phyloP scores from a whole-genome alignment of 2,329 filamentous ascomycete genomes.

The Teratosphaeria viscida region DNA sequence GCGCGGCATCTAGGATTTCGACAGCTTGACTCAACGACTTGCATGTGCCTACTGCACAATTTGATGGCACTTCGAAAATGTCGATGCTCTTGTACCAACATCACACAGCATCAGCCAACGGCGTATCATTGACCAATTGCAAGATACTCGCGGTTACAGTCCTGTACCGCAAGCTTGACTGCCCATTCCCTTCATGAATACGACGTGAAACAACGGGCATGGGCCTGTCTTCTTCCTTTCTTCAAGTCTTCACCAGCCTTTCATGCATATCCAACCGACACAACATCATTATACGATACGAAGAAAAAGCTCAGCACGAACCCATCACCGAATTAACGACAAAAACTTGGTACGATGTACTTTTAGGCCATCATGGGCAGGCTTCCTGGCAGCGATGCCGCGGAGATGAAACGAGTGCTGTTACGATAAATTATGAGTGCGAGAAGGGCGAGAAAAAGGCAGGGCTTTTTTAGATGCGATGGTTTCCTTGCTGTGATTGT shows the following conservation, averaged over 20 bases:
- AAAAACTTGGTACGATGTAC: background rate
- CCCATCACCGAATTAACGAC: background rate
- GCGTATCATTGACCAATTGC: background rate
- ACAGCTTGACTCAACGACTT: background rate
- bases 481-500: background rate
- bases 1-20: background rate
- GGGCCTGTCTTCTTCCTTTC: background rate
- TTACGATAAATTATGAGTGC: background rate
- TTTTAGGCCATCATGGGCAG: background rate
- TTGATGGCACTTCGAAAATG: background rate
- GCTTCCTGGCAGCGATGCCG: background rate
- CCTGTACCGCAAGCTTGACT: background rate
- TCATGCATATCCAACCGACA: background rate
- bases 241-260: background rate
- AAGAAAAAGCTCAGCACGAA: background rate
- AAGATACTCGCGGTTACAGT: background rate
- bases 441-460: background rate
- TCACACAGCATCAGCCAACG: conserved; percentile 1
- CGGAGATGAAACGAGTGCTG: background rate
- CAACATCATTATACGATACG: background rate
- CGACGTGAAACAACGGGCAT: background rate
- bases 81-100: conserved; percentile 4
- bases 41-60: conserved; percentile 2
- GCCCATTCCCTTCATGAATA: background rate
- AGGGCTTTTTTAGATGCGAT: background rate